A percentile compares a stretch with the other conserved stretches of the same genome.
phyloP scores from a whole-genome alignment of 2,329 filamentous ascomycete genomes.

The Cryphonectria carpinicola region DNA sequence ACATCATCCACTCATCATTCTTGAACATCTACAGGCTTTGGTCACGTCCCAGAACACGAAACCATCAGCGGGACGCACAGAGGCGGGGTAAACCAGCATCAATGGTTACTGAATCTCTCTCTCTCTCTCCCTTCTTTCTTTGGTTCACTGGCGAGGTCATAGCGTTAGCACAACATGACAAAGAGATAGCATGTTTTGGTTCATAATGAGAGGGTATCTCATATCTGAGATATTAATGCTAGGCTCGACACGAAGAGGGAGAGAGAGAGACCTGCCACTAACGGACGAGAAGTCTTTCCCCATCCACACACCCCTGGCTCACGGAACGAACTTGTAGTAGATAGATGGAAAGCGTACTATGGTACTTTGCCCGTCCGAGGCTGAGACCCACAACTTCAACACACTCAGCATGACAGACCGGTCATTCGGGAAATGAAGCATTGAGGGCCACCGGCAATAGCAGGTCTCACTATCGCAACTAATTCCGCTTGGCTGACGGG shows the following conservation, averaged over 20 bases:
- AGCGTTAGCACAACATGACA: neutral
- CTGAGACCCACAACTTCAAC: neutral
- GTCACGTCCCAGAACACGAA: neutral
- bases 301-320: neutral
- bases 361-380: neutral
- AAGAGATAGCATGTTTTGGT: neutral
- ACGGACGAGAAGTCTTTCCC: neutral
- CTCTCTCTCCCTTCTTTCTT: neutral
- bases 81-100: neutral
- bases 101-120: neutral
- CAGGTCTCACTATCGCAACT: conserved; percentile 7
- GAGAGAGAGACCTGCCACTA: neutral
- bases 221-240: neutral
- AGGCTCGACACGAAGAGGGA: neutral
- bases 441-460: neutral
- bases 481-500: neutral
- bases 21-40: neutral
- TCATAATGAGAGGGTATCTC: neutral
- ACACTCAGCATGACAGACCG: conserved; percentile 3
- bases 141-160: neutral
- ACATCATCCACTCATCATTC: conserved; percentile 1
- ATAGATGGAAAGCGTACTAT: neutral
- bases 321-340: neutral
- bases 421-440: conserved; percentile 10
- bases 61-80: neutral